Base-by-base conservation (phyloP, 257 asterid genomes). In the Solanum piurae region DNA sequence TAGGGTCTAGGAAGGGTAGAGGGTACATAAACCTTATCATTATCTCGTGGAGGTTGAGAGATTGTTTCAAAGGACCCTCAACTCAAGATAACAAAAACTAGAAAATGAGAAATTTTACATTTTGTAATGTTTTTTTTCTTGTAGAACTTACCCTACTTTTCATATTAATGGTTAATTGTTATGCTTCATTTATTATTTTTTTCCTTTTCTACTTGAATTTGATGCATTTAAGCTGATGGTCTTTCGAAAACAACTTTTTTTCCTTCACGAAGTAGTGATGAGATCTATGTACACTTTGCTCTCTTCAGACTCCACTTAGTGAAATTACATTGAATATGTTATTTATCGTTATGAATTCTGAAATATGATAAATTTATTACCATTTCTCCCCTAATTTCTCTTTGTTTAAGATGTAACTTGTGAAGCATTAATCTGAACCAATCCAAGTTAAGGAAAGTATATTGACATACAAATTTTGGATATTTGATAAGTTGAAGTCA, bases 271-370 rank as follows among this genome's bases (percentile, higher is more conserved):
- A 55, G 1, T 55, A 55, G 11, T 55, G 2, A 18, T 6, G 1
- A 2, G 4, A 18, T 55, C 9, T 6, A 55, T 55, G 2, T 18
- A 55, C 4, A 55, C 0, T 55, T 55, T 6, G 3, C 8, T 18
- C 4, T 18, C 10, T 0, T 10, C 0, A 0, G 0, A 18, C 1
- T 18, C 1, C 62, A 52, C 4, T 52, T 52, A 18, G 9, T 18
- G 10, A 0, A 0, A 52, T 52, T 6, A 0, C 1, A 52, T 16
- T 2, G 0, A 52, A 52, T 52, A 16, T 52, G 62, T 52, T 52
- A 52, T 18, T 52, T 44, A 44, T 44, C 16, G 23, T 52, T 16
- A 6, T 52, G 23, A 72, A 13, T 29, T 69, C 0, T 13, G 0
- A 69, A 29, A 29, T 69, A 13, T 69, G 34, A 69, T n/a, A 69